Base-by-base conservation (phyloP, 306 rosid species). In the Astragalus glycyphyllos region DNA sequence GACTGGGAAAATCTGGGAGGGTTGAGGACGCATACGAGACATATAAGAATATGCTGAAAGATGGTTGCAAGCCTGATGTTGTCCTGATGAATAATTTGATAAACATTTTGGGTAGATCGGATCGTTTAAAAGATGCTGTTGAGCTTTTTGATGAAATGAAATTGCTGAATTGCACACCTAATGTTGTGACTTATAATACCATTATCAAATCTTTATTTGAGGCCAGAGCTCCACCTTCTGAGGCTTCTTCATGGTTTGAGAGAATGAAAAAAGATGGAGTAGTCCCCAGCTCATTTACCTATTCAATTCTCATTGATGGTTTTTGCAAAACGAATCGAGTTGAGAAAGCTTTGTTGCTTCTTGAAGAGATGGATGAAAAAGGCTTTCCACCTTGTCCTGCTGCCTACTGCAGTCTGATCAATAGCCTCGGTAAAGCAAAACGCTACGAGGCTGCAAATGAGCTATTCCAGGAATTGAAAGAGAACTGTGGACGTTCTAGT, bases 321-420 rank as follows among this genome's bases (percentile, higher is more conserved):
- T 89, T 85, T 63, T 94, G 96, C 81, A 90, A 94, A 84, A 90
- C 97, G 63, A 87, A 84, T 72, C 81, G 88, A 81, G 85, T 94
- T 55, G 97, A 94, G 83, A 86, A 87, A 75, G 96, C 97, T 58
- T 71, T 94, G 73, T 48, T 94, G 80, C 97, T 94, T 86, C 97
- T 90, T n/a, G 97, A 94, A 65, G 96, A 90, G 81, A 94, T 94
- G 98, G 98, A 90, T 59, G 98, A 94, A 80, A 94, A 83, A 48
- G 95, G 97, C 8, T 86, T 88, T 82, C 96, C 98, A 11, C 94
- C 98, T 45, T 90, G 98, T 76, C 92, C 98, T 58, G 92, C 97
- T 76, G 97, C 97, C 34, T 90, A 90, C 77, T 90, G 98, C 88
- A 94, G 97, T 86, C 73, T 94, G 80, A 94, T 94, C 82, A 87